Evolutionary conservation across 202 grass and related monocot species (phyloP).

Genomic region (Panicum hallii): DNA sequence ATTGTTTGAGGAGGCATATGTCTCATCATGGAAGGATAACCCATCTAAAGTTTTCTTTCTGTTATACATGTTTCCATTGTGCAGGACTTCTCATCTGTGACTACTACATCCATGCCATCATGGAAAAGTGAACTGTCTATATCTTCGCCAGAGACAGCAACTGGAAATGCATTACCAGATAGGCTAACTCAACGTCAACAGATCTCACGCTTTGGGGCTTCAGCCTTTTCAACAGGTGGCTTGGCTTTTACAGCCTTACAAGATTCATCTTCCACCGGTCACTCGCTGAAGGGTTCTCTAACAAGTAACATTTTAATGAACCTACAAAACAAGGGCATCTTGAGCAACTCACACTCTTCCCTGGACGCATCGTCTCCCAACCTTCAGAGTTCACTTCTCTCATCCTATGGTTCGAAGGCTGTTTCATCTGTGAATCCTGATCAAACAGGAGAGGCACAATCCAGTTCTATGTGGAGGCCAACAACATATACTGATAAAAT

Average conservation of each 20-base stretch:
- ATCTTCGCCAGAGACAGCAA: constrained; percentile 48
- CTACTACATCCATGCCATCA: constrained; percentile 51
- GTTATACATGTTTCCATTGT: constrained; percentile 39
- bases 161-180: constrained; percentile 59
- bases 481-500: constrained; percentile 79
- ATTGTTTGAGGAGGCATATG: constrained; percentile 36
- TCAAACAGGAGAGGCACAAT: constrained; percentile 51
- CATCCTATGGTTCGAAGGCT: constrained; percentile 49
- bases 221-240: constrained; percentile 55
- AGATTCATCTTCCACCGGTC: constrained; percentile 64
- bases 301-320: constrained; percentile 66
- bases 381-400: constrained; percentile 53
- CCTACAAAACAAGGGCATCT: constrained; percentile 75
- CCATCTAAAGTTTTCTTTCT: constrained; percentile 32
- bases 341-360: constrained; percentile 69
- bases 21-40: constrained; percentile 19
- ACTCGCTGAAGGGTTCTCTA: constrained; percentile 68
- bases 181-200: constrained; percentile 58
- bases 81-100: constrained; percentile 63
- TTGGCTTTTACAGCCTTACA: constrained; percentile 62
- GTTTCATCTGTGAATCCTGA: constrained; percentile 50
- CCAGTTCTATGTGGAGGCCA: constrained; percentile 49
- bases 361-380: constrained; percentile 56
- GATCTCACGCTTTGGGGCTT: constrained; percentile 77
- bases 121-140: constrained; percentile 72